Evolutionary conservation across 768 basidiomycete genomes (phyloP), one percentile per base, ranked within the genome.

Genomic region (Ephemerocybe angulata): DNA sequence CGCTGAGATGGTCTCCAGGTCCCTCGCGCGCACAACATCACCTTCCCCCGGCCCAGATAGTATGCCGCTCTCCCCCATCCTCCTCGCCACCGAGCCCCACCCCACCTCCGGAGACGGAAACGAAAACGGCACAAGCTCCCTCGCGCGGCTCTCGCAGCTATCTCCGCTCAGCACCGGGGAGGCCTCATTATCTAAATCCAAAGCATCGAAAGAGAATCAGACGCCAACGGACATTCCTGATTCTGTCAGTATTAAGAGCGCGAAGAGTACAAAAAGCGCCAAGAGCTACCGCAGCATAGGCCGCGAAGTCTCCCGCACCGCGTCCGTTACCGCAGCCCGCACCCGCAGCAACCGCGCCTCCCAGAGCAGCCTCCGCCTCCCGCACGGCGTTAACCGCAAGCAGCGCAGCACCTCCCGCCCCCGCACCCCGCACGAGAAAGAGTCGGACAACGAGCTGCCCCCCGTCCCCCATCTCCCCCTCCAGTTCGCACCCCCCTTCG

Each of bases 321-420:
- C 75, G 33, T 74, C 78, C 7, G 75, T 91, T 2, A 77, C 78
- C 4, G 84, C 89, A 4, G 89, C 90, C 1, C 80, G 81, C 54
- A 79, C 72, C 55, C 79, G 88, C 37, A 87, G 85, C 65, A 73
- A 76, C 40, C 76, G 86, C 1, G 75, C 81, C 7, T 88, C 87
- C 4, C 82, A 85, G 59, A 78, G 82, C 22, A 88, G 86, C 62
- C 70, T 91, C 7, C 81, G 88, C 1, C 70, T 89, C 22, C 84
- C 82, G 48, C 74, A 47, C 47, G 71, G 35, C 13, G 64, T 65
- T 50, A 28, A 48, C 13, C 62, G 62, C 21, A 67, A 64, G 49
- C 61, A 62, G 31, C 62, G 63, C 50, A 60, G 54, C 29, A 59
- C 58, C 1, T 57, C 56, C 21, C 40, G 62, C 21, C 57, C 55